phyloP scores from a whole-genome alignment of 495 filamentous ascomycete species.

The Penicillium odoratum region DNA sequence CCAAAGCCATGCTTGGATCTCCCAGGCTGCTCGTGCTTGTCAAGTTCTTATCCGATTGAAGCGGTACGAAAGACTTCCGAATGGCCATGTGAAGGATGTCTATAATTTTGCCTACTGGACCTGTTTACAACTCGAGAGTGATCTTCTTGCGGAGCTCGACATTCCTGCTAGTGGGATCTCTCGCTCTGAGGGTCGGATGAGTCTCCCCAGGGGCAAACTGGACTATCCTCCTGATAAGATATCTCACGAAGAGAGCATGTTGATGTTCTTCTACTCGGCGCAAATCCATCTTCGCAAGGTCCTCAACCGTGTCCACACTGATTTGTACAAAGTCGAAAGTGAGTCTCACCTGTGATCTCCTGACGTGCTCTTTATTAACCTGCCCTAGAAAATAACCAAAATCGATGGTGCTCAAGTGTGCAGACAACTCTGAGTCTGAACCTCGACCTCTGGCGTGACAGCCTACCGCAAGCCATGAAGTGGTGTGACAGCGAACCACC shows the following conservation, averaged over 20 bases:
- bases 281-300: slow-evolving; percentile 85
- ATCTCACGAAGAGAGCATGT: slow-evolving; percentile 35
- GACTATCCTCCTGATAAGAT: slow-evolving; percentile 38
- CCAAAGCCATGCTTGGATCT: slow-evolving; percentile 89
- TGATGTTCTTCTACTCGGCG: slow-evolving; percentile 79
- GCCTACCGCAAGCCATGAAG: slow-evolving; percentile 46
- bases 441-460: slow-evolving; percentile 50
- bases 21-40: slow-evolving; percentile 71
- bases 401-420: slow-evolving; percentile 33
- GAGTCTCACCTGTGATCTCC: not conserved
- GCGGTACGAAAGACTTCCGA: slow-evolving; percentile 35
- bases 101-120: slow-evolving; percentile 88
- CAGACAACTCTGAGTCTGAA: slow-evolving; percentile 46
- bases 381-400: slow-evolving; percentile 21
- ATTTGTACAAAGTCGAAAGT: slow-evolving; percentile 67
- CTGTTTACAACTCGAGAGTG: slow-evolving; percentile 91
- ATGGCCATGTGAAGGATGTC: slow-evolving; percentile 44
- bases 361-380: not conserved
- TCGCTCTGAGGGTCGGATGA: slow-evolving; percentile 66
- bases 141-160: slow-evolving; percentile 87
- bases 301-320: slow-evolving; percentile 79
- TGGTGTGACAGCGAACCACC: slow-evolving; percentile 72
- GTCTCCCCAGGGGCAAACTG: slow-evolving; percentile 52
- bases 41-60: slow-evolving; percentile 72
- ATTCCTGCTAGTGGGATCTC: slow-evolving; percentile 79